Conservation (phyloP, 2,329 filamentous ascomycete species). For the Truncatella angustata region DNA sequence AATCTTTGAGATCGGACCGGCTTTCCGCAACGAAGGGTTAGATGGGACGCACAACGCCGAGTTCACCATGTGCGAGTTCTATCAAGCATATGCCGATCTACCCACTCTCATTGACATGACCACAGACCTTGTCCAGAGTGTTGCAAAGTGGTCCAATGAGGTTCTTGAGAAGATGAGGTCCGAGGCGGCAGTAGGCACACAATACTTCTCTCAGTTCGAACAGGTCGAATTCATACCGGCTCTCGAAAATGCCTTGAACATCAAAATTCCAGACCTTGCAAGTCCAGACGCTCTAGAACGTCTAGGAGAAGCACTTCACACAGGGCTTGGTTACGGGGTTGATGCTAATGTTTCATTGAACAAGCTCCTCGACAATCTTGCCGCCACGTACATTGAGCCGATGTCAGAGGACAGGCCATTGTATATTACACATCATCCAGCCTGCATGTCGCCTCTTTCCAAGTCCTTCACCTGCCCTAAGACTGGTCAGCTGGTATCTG, state of each 20-base stretch:
- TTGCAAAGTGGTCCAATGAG: slow-evolving; percentile 51
- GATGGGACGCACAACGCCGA: slow-evolving; percentile 94
- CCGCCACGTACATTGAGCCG: slow-evolving; percentile 74
- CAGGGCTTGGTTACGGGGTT: slow-evolving; percentile 66
- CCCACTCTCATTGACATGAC: slow-evolving; percentile 73
- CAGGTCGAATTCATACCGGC: slow-evolving; percentile 79
- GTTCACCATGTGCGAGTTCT: slow-evolving; percentile 97
- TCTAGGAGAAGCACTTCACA: slow-evolving; percentile 48
- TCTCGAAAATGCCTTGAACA: slow-evolving; percentile 66
- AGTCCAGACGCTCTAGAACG: slow-evolving; percentile 54
- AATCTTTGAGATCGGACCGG: slow-evolving; percentile 90
- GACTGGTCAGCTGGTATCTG: slow-evolving; percentile 71
- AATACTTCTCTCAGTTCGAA: slow-evolving; percentile 55
- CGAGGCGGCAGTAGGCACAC: slow-evolving; percentile 47
- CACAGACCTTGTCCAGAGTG: slow-evolving; percentile 63
- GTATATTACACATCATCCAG: slow-evolving; percentile 87
- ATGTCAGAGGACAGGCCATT: slow-evolving; percentile 65
- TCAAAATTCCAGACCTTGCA: slow-evolving; percentile 63
- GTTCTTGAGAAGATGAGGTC: slow-evolving; percentile 42
- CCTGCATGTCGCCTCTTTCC: slow-evolving; percentile 84
- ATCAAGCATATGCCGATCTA: slow-evolving; percentile 79
- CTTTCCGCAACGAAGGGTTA: slow-evolving; percentile 90
- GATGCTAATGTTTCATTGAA: slow-evolving; percentile 48
- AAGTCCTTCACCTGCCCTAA: slow-evolving; percentile 76
- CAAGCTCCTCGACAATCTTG: slow-evolving; percentile 77